Percentiles rank a stretch among this genome's conserved stretches.
phyloP scores from a whole-genome alignment of 1,284 basidiomycete genomes.

The Coniferiporia sulphurascens region DNA sequence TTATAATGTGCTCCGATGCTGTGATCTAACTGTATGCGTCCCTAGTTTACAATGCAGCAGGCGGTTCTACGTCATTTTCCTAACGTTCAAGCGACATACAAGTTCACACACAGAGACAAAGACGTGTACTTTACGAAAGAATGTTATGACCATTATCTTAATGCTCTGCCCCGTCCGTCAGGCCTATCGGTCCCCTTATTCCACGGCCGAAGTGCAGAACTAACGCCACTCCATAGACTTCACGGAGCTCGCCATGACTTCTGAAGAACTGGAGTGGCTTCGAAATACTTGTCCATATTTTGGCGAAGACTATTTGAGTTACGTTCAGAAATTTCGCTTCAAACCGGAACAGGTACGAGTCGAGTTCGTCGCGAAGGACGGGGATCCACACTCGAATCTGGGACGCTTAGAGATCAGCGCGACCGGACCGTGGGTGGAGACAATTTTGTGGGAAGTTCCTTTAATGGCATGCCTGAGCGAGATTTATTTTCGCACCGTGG shows the following conservation, averaged over 20 bases:
- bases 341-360: slow-evolving; percentile 78
- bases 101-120: slow-evolving; percentile 82
- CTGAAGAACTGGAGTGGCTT: slow-evolving; percentile 70
- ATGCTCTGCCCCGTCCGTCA: slow-evolving; percentile 62
- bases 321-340: slow-evolving; percentile 69
- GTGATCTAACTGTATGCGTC: slow-evolving; percentile 9
- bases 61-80: slow-evolving; percentile 84
- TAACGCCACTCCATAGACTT: slow-evolving; percentile 49
- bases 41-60: slow-evolving; percentile 94
- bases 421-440: slow-evolving; percentile 80
- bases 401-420: slow-evolving; percentile 77
- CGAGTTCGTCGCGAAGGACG: slow-evolving; percentile 54
- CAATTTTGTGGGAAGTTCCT: slow-evolving; percentile 95
- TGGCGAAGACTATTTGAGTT: slow-evolving; percentile 69
- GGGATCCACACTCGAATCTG: slow-evolving; percentile 36
- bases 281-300: slow-evolving; percentile 73
- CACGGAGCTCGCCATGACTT: slow-evolving; percentile 53
- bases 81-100: slow-evolving; percentile 62
- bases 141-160: slow-evolving; percentile 64
- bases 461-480: slow-evolving; percentile 88
- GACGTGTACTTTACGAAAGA: slow-evolving; percentile 67
- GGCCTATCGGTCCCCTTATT: neutral
- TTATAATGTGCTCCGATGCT: neutral
- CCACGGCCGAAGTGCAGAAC: neutral
- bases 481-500: slow-evolving; percentile 65